phyloP scores from a whole-genome alignment of 768 basidiomycete genomes.

The Termitomyces titanicus region DNA sequence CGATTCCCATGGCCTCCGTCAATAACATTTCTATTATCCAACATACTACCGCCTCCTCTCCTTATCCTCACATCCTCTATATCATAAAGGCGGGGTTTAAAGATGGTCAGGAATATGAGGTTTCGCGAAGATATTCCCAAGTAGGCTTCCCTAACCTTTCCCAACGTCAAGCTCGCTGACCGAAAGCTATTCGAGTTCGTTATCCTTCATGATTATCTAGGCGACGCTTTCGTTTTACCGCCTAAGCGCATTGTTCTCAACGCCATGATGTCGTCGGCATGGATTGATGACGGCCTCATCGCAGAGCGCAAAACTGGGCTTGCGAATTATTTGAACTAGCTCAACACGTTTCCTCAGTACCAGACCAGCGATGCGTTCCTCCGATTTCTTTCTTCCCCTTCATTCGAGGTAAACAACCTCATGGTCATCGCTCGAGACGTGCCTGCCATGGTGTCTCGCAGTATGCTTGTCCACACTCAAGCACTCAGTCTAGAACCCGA shows the following conservation, averaged over 20 bases:
- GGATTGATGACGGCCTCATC: background rate
- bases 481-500: background rate
- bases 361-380: background rate
- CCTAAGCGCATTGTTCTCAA: background rate
- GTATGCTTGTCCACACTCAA: background rate
- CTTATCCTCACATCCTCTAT: background rate
- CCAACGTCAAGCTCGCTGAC: background rate
- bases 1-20: background rate
- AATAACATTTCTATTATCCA: background rate
- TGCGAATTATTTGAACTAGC: background rate
- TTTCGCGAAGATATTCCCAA: background rate
- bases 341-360: background rate
- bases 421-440: background rate
- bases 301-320: background rate
- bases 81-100: background rate
- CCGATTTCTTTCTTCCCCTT: background rate
- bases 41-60: background rate
- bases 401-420: slow-evolving; percentile 2
- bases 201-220: background rate
- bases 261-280: background rate
- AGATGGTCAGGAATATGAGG: background rate
- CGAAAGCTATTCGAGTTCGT: background rate
- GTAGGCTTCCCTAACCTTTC: background rate
- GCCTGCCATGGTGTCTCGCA: slow-evolving; percentile 11
- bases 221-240: background rate